Percentiles rank a stretch among this genome's conserved stretches.
phyloP scores from a whole-genome alignment of 768 basidiomycete genomes.

The Gymnopilus junonius region DNA sequence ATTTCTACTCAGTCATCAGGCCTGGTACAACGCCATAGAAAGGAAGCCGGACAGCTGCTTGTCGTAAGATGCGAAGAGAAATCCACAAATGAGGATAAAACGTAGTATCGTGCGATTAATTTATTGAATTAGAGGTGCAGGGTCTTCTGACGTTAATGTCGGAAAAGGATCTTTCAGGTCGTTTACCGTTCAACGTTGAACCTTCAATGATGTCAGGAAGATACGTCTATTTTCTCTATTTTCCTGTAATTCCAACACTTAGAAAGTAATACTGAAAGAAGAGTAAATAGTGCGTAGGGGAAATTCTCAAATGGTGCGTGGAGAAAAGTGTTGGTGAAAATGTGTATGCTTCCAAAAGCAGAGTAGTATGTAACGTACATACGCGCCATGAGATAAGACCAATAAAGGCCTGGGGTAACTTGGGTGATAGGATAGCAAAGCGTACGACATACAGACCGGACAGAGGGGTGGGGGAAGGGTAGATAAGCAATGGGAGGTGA shows the following conservation, averaged over 20 bases:
- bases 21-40: not conserved
- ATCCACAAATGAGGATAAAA: not conserved
- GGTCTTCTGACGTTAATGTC: not conserved
- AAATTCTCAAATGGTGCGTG: not conserved
- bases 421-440: not conserved
- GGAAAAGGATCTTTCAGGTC: not conserved
- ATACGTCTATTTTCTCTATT: constrained; percentile 6
- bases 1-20: constrained; percentile 2
- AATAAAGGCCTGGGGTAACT: constrained; percentile 6
- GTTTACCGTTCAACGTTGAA: not conserved
- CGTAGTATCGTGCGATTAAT: not conserved
- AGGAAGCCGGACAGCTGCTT: not conserved
- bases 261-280: constrained; percentile 12
- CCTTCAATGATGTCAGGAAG: not conserved
- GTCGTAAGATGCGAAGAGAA: not conserved
- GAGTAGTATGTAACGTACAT: not conserved
- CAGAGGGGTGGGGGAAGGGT: not conserved
- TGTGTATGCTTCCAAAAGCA: not conserved
- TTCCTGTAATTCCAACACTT: constrained; percentile 12
- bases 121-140: not conserved
- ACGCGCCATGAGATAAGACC: not conserved
- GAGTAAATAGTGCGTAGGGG: constrained; percentile 17
- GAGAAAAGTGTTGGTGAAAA: not conserved
- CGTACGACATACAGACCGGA: not conserved
- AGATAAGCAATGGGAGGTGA: not conserved